A percentile compares a stretch with the other conserved stretches of the same genome.
Evolutionary conservation across 768 basidiomycete genomes (phyloP).

Genomic region (Russula griseocarnosa): DNA sequence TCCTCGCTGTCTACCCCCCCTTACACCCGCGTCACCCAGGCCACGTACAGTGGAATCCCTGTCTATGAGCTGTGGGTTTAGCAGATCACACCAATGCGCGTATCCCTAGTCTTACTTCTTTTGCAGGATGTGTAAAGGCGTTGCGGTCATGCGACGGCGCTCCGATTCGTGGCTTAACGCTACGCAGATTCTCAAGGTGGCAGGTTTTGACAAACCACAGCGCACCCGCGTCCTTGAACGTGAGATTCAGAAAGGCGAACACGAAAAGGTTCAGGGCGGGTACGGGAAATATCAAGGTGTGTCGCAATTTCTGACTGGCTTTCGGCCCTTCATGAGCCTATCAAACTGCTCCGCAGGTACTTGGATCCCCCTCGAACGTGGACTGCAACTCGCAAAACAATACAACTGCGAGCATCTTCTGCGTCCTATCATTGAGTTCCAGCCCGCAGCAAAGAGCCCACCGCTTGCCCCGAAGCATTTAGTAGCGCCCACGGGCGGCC

Average conservation of each 20-base stretch:
- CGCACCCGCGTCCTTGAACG: slow-evolving; percentile 95
- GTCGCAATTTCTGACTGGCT: slow-evolving; percentile 27
- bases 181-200: slow-evolving; percentile 98
- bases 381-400: slow-evolving; percentile 79
- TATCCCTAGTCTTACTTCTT: slow-evolving; percentile 40
- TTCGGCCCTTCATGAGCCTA: not conserved
- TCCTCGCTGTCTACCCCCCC: slow-evolving; percentile 27
- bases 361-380: slow-evolving; percentile 95
- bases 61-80: slow-evolving; percentile 82
- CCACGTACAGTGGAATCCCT: slow-evolving; percentile 89
- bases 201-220: slow-evolving; percentile 98
- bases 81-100: slow-evolving; percentile 32
- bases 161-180: slow-evolving; percentile 98
- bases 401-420: slow-evolving; percentile 87
- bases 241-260: slow-evolving; percentile 97
- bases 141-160: slow-evolving; percentile 96
- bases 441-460: slow-evolving; percentile 83
- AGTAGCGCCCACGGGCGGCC: slow-evolving; percentile 61
- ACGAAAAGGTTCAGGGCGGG: slow-evolving; percentile 98
- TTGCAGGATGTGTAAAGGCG: slow-evolving; percentile 84
- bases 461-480: slow-evolving; percentile 96
- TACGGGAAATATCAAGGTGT: slow-evolving; percentile 99
- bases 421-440: slow-evolving; percentile 92
- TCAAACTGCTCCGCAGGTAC: slow-evolving; percentile 59
- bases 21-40: slow-evolving; percentile 43